Percentiles rank a stretch among this genome's conserved stretches.
phyloP scores from a whole-genome alignment of 331 rosid species.

The Ulmus americana region DNA sequence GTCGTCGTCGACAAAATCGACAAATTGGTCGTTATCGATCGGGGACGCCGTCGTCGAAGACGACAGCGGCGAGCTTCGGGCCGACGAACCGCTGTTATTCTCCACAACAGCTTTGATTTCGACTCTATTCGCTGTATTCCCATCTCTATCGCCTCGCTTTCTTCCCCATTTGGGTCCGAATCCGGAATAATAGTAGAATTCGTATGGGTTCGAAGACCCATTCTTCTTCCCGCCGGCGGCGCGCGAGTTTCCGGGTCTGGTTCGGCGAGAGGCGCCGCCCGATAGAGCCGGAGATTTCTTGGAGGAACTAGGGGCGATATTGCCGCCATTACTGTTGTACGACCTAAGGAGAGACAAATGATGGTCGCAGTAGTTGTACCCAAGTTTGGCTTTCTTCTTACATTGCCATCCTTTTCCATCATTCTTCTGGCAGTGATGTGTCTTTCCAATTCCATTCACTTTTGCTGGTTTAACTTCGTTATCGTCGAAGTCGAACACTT shows the following conservation, averaged over 20 bases:
- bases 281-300: neutral
- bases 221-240: slow-evolving; percentile 23
- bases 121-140: neutral
- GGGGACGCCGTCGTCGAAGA: neutral
- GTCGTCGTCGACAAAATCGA: slow-evolving; percentile 23
- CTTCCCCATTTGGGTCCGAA: slow-evolving; percentile 66
- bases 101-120: neutral
- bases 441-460: neutral
- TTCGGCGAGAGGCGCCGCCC: slow-evolving; percentile 24
- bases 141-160: slow-evolving; percentile 43
- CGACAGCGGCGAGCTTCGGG: neutral
- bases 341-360: slow-evolving; percentile 38
- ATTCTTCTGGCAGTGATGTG: slow-evolving; percentile 23
- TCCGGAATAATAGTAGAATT: slow-evolving; percentile 78
- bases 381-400: slow-evolving; percentile 34
- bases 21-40: slow-evolving; percentile 29
- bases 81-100: neutral
- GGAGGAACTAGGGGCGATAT: neutral
- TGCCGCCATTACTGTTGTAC: slow-evolving; percentile 2
- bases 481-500: neutral
- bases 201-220: slow-evolving; percentile 41
- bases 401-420: slow-evolving; percentile 47
- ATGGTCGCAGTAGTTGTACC: slow-evolving; percentile 34
- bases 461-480: slow-evolving; percentile 8
- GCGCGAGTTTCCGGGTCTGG: slow-evolving; percentile 21